Evolutionary conservation across 2,329 filamentous ascomycete genomes (phyloP).

Genomic region (Thielaviopsis populi): DNA sequence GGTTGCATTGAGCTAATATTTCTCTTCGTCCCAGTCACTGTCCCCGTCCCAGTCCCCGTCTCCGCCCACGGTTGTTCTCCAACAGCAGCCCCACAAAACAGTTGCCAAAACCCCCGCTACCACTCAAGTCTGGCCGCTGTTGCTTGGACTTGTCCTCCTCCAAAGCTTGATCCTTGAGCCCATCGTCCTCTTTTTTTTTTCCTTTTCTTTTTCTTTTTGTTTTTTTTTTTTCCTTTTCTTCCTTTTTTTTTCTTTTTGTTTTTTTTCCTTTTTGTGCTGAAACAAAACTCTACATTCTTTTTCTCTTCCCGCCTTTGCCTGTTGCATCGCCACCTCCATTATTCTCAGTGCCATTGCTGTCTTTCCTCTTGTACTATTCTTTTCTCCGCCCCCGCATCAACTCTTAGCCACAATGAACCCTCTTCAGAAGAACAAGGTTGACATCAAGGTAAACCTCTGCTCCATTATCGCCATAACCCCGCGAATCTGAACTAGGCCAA

Average conservation of each 20-base stretch:
- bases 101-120: background rate
- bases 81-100: background rate
- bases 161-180: background rate
- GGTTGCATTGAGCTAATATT: too few relatives aligned
- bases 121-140: too few relatives aligned
- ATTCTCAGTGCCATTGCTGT: background rate
- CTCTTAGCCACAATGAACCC: constrained; percentile 55
- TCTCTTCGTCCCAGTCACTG: background rate
- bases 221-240: background rate
- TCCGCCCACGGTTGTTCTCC: background rate
- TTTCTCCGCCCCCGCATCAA: background rate
- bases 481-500: constrained; percentile 8
- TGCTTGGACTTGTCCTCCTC: background rate
- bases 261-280: background rate
- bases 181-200: background rate
- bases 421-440: constrained; percentile 96
- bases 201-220: background rate
- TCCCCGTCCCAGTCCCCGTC: too few relatives aligned
- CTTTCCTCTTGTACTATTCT: background rate
- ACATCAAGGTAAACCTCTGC: constrained; percentile 62
- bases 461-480: constrained; percentile 3
- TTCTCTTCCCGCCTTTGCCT: background rate
- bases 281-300: constrained; percentile 1
- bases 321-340: background rate
- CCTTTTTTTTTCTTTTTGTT: background rate